These are phyloP conservation scores for Herpetomonas samuelpessoai DNA, from an alignment of 208 protist species.

Conservation along the genomic window DNA sequence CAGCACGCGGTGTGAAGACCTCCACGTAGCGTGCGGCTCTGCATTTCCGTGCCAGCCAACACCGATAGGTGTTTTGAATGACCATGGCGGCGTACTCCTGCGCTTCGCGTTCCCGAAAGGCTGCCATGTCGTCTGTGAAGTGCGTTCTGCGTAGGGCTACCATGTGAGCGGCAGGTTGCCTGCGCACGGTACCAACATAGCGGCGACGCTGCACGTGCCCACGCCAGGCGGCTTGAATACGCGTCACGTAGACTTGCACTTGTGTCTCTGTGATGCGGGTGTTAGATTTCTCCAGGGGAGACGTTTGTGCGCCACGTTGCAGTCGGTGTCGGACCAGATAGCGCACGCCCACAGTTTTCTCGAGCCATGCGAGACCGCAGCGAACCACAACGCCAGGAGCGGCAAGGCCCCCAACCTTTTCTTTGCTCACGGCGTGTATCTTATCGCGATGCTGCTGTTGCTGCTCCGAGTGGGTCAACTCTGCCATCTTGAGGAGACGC, in stretches of 20 bases:
- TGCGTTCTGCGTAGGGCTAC: too few relatives aligned
- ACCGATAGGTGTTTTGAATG: neutral
- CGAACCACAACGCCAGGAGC: slow-evolving; percentile 24
- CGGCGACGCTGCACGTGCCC: slow-evolving; percentile 25
- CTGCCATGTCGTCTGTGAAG: too few relatives aligned
- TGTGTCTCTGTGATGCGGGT: neutral
- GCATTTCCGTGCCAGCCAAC: neutral
- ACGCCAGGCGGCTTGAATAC: slow-evolving; percentile 40
- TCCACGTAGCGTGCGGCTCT: slow-evolving; percentile 3
- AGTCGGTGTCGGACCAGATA: slow-evolving; percentile 27
- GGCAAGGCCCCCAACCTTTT: slow-evolving; percentile 1
- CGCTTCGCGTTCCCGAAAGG: slow-evolving; percentile 16
- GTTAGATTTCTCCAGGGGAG: neutral
- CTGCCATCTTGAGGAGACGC: slow-evolving; percentile 5
- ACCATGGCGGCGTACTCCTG: slow-evolving; percentile 65
- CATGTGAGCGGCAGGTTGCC: too few relatives aligned
- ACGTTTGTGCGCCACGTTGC: neutral
- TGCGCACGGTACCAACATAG: too few relatives aligned
- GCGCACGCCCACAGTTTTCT: slow-evolving; percentile 38
- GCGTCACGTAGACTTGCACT: slow-evolving; percentile 5
- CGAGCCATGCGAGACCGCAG: slow-evolving; percentile 46
- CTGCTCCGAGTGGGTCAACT: slow-evolving; percentile 19
- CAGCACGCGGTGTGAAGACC: slow-evolving; percentile 20
- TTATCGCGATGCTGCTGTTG: slow-evolving; percentile 7
- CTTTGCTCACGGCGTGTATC: neutral